A percentile compares a stretch with the other conserved stretches of the same genome.
Evolutionary conservation across 768 basidiomycete species (phyloP).

Genomic region (Boletellus emodensis): DNA sequence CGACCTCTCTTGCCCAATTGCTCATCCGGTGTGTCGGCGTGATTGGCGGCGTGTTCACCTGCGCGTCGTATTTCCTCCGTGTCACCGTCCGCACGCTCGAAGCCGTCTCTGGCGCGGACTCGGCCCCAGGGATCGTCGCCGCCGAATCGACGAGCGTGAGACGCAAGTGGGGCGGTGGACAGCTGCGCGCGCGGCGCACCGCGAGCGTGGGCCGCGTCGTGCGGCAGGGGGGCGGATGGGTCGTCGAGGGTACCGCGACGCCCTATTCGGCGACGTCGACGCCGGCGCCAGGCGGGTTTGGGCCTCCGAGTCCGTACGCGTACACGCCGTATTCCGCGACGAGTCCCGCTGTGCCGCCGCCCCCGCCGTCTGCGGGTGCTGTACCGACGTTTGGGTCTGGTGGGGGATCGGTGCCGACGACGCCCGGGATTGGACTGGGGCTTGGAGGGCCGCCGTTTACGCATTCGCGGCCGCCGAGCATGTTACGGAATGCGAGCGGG

Average conservation of each 20-base stretch:
- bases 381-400: conserved; percentile 30
- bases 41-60: conserved; percentile 86
- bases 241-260: conserved; percentile 45
- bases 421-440: conserved; percentile 30
- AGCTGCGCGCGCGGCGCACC: conserved; percentile 54
- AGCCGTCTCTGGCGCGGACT: conserved; percentile 53
- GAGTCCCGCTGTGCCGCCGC: neutral
- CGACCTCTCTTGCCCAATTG: conserved; percentile 76
- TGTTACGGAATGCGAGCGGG: conserved; percentile 16
- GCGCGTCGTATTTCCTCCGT: conserved; percentile 72
- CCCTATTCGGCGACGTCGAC: conserved; percentile 33
- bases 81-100: conserved; percentile 61
- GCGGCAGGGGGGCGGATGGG: conserved; percentile 59
- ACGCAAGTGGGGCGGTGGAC: conserved; percentile 64
- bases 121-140: conserved; percentile 54
- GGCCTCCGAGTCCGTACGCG: conserved; percentile 24
- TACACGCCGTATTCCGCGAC: conserved; percentile 31
- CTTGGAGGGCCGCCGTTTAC: conserved; percentile 24
- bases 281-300: conserved; percentile 30
- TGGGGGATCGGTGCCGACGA: conserved; percentile 14
- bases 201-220: conserved; percentile 38
- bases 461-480: conserved; percentile 12
- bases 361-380: neutral
- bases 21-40: conserved; percentile 88
- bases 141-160: conserved; percentile 63